Conservation (phyloP, 2,329 filamentous ascomycete genomes). For the Purpureocillium takamizusanense region DNA sequence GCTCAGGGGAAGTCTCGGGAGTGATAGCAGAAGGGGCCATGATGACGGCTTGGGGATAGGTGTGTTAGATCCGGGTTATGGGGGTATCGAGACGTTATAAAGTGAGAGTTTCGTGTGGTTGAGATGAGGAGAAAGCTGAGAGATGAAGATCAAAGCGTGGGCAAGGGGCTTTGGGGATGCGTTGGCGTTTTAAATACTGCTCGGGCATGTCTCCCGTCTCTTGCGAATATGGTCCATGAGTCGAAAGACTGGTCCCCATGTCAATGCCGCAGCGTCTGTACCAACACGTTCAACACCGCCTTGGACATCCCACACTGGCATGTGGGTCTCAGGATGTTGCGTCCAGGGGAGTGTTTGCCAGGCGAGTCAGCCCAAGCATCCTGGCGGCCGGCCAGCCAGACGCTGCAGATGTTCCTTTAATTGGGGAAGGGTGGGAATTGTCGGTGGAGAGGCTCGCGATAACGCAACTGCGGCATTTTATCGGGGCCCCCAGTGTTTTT, state of each 20-base stretch:
- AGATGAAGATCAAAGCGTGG: constrained; percentile 1
- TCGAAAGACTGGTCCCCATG: no score
- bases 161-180: constrained; percentile 4
- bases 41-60: constrained; percentile 7
- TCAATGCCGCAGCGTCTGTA: constrained; percentile 2
- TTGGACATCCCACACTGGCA: constrained; percentile 10
- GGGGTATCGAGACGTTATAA: not conserved
- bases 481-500: constrained; percentile 11
- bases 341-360: not conserved
- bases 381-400: constrained; percentile 5
- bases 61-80: no score
- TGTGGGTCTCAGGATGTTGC: constrained; percentile 8
- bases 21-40: constrained; percentile 27
- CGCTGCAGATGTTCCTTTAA: constrained; percentile 3
- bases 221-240: no score
- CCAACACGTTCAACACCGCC: constrained; percentile 12
- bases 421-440: constrained; percentile 10
- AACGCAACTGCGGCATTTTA: constrained; percentile 20
- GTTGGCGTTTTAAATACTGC: constrained; percentile 10
- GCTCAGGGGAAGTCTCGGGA: constrained; percentile 22
- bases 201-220: no score
- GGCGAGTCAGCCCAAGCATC: constrained; percentile 4
- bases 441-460: constrained; percentile 15
- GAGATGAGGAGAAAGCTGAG: not conserved
- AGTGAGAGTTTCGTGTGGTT: not conserved